Evolutionary conservation across 257 asterid species (phyloP).

Genomic region (Cruciata laevipes): DNA sequence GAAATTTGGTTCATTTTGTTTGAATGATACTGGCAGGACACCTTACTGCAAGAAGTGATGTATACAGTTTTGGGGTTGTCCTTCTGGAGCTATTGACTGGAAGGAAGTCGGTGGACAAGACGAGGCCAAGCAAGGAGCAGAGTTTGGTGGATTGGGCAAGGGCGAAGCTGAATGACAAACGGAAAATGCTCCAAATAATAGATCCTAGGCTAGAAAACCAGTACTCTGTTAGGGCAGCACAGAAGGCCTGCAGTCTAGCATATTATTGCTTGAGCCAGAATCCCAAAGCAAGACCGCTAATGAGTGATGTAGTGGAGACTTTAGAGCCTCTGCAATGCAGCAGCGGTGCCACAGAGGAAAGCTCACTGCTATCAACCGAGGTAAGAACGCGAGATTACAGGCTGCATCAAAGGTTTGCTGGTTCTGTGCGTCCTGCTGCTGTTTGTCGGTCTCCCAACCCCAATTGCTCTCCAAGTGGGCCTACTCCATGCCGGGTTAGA

Average conservation of each 20-base stretch:
- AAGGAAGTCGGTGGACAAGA: conserved; percentile 95
- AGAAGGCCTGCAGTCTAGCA: conserved; percentile 98
- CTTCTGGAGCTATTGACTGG: conserved; percentile 96
- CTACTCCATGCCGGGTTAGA: conserved; percentile 76
- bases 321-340: conserved; percentile 82
- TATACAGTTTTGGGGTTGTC: conserved; percentile 97
- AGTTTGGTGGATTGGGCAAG: conserved; percentile 98
- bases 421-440: conserved; percentile 45
- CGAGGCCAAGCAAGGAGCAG: conserved; percentile 97
- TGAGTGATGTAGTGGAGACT: conserved; percentile 98
- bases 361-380: conserved; percentile 34
- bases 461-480: conserved; percentile 65
- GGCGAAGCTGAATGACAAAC: conserved; percentile 87
- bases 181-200: conserved; percentile 91
- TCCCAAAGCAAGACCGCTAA: conserved; percentile 94
- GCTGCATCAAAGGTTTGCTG: conserved; percentile 52
- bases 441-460: conserved; percentile 70
- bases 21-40: conserved; percentile 59
- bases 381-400: conserved; percentile 55
- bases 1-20: not conserved
- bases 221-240: conserved; percentile 92
- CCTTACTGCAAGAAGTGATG: conserved; percentile 98
- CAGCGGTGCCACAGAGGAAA: conserved; percentile 39
- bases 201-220: conserved; percentile 88
- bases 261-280: conserved; percentile 98